A percentile compares a stretch with the other conserved stretches of the same genome.
Evolutionary conservation across 2,329 filamentous ascomycete species (phyloP).

Genomic region (Cytospora piceae): DNA sequence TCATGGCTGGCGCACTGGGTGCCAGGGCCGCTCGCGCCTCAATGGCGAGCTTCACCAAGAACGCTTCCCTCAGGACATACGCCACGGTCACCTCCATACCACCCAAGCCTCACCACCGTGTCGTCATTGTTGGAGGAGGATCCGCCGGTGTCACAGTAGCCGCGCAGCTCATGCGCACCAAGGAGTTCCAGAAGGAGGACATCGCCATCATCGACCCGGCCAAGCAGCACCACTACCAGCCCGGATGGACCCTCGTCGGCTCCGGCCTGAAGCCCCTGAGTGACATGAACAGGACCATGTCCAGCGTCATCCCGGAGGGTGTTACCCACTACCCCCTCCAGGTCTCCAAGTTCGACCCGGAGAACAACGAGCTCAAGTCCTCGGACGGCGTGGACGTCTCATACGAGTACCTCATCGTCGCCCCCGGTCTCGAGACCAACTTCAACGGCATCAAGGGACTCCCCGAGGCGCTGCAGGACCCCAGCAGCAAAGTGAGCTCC

Average conservation of each 20-base stretch:
- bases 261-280: slow-evolving; percentile 40
- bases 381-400: slow-evolving; percentile 41
- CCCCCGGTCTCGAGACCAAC: slow-evolving; percentile 43
- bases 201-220: slow-evolving; percentile 44
- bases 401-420: slow-evolving; percentile 45
- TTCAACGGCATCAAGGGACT: slow-evolving; percentile 42
- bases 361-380: slow-evolving; percentile 42
- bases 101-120: slow-evolving; percentile 32
- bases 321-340: slow-evolving; percentile 42
- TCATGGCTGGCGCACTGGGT: slow-evolving; percentile 24
- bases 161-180: slow-evolving; percentile 32
- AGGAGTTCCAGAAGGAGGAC: slow-evolving; percentile 38
- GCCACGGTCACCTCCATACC: slow-evolving; percentile 30
- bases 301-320: slow-evolving; percentile 39
- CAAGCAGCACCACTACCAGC: slow-evolving; percentile 41
- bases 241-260: slow-evolving; percentile 46
- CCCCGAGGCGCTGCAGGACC: slow-evolving; percentile 40
- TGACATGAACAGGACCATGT: slow-evolving; percentile 37
- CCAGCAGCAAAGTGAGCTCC: slow-evolving; percentile 41
- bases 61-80: slow-evolving; percentile 23
- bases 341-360: slow-evolving; percentile 41
- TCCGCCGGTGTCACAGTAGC: slow-evolving; percentile 33
- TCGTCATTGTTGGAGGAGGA: slow-evolving; percentile 34
- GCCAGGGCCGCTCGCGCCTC: slow-evolving; percentile 24
- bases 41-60: slow-evolving; percentile 4